Evolutionary conservation across 768 basidiomycete species (phyloP).

Genomic region (Leccinum olivaceopallidum): DNA sequence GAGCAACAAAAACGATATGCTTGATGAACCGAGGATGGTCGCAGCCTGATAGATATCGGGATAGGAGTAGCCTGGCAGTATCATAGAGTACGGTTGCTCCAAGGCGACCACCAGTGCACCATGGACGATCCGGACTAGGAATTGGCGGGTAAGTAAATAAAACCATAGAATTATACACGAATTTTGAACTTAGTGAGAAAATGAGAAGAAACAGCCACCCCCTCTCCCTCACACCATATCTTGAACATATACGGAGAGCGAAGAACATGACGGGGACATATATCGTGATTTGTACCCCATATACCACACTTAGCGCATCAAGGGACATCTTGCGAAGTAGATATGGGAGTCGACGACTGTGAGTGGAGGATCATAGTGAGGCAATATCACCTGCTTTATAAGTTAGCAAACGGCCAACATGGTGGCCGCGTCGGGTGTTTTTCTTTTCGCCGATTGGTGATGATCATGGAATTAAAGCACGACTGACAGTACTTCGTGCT

Average conservation of each 20-base stretch:
- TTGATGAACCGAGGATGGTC: too few relatives aligned
- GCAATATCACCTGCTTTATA: too few relatives aligned
- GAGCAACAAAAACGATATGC: conserved; percentile 38
- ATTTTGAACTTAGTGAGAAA: conserved; percentile 53
- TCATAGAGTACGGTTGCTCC: too few relatives aligned
- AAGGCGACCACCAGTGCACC: conserved; percentile 54
- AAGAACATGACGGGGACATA: conserved; percentile 56
- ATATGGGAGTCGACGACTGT: not conserved
- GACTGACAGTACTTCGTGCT: too few relatives aligned
- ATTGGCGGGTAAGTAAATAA: conserved; percentile 1
- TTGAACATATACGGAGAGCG: conserved; percentile 45
- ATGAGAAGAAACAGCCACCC: conserved; percentile 68
- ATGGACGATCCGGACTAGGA: conserved; percentile 55
- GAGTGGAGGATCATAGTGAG: not conserved
- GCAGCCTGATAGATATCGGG: too few relatives aligned
- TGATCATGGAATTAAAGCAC: too few relatives aligned
- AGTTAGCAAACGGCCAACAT: too few relatives aligned
- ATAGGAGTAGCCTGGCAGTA: too few relatives aligned
- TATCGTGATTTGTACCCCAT: conserved; percentile 57
- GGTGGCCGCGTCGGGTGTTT: too few relatives aligned
- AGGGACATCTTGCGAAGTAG: conserved; percentile 32
- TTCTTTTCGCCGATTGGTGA: too few relatives aligned
- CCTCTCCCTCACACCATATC: conserved; percentile 58
- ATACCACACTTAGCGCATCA: conserved; percentile 45
- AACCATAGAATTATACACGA: not conserved